These are phyloP conservation scores for Trichoderma harzianum DNA, from an alignment of 2,329 filamentous ascomycete genomes.

Conservation along the genomic window DNA sequence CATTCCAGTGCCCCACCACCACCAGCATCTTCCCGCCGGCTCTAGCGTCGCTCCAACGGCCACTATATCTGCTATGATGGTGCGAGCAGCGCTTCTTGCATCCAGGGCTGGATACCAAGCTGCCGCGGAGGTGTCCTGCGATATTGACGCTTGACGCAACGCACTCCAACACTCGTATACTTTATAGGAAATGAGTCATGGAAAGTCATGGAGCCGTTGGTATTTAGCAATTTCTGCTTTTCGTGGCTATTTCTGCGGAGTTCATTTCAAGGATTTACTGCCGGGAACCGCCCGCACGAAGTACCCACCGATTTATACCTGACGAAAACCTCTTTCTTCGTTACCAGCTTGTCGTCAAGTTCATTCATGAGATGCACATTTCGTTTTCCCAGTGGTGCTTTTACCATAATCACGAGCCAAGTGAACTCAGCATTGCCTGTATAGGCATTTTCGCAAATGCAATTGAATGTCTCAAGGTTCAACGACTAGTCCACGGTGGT, in stretches of 20 bases:
- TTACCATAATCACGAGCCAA: background rate
- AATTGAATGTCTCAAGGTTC: background rate
- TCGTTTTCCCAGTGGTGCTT: background rate
- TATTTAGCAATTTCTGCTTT: background rate
- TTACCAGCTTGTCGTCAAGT: background rate
- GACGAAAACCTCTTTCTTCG: background rate
- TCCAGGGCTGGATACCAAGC: background rate
- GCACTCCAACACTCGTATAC: background rate
- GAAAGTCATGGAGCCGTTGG: background rate
- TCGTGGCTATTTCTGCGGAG: background rate
- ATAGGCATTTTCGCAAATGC: background rate
- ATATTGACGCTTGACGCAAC: background rate
- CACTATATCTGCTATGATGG: background rate
- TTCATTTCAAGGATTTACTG: background rate
- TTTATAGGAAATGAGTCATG: background rate
- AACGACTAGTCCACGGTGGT: background rate
- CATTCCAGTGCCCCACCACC: constrained; percentile 9
- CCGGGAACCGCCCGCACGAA: background rate
- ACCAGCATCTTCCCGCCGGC: constrained; percentile 7
- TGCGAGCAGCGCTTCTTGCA: background rate
- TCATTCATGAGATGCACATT: background rate
- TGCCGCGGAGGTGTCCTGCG: background rate
- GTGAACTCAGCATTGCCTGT: background rate
- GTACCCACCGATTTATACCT: background rate
- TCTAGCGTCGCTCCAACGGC: constrained; percentile 6